Evolutionary conservation across 306 rosid genomes (phyloP).

Genomic region (Castanopsis chinensis): DNA sequence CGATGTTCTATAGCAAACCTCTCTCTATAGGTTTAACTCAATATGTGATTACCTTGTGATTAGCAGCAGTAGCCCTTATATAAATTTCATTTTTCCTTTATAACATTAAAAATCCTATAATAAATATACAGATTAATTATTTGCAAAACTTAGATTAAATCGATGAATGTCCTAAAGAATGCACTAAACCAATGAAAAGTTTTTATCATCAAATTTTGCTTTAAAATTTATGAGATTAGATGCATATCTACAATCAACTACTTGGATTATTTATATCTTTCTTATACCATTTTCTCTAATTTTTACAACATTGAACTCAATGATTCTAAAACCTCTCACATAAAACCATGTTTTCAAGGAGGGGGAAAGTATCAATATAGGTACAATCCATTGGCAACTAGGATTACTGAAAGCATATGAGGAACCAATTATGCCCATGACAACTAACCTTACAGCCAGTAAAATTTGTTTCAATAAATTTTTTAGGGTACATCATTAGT

Average conservation of each 20-base stretch:
- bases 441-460: neutral
- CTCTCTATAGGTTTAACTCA: too few species aligned
- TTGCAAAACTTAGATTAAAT: too few species aligned
- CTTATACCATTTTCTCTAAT: neutral
- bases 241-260: neutral
- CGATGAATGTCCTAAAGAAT: neutral
- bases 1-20: neutral
- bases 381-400: neutral
- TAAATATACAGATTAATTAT: too few species aligned
- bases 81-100: too few species aligned
- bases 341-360: neutral
- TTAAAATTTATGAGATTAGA: neutral
- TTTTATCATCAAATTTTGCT: neutral
- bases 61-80: too few species aligned
- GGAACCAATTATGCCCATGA: neutral
- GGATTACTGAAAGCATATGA: neutral
- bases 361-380: neutral
- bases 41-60: too few species aligned
- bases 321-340: neutral
- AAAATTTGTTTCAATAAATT: neutral
- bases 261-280: neutral
- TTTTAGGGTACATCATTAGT: neutral
- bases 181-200: neutral
- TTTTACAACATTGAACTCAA: neutral
- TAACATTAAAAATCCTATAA: too few species aligned